A percentile compares a stretch with the other conserved stretches of the same genome.
These are phyloP conservation scores for Plenodomus lindquistii DNA, from an alignment of 2,329 filamentous ascomycete species.

Conservation along the genomic window DNA sequence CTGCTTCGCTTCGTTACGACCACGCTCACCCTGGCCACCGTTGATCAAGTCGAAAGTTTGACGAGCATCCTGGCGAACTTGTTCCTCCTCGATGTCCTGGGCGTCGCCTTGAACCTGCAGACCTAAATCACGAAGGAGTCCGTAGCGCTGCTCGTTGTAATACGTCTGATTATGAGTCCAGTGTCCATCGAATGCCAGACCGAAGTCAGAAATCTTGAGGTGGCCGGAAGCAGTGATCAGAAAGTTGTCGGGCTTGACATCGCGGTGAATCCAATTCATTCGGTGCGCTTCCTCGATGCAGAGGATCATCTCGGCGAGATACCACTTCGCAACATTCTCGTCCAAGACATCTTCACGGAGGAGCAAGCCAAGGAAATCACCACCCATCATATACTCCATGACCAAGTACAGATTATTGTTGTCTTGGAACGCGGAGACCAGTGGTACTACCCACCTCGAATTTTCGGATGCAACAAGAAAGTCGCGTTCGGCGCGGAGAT, in stretches of 20 bases:
- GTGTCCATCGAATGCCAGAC: slow-evolving; percentile 90
- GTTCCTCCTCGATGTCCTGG: slow-evolving; percentile 64
- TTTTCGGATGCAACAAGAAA: slow-evolving; percentile 87
- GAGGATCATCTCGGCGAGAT: slow-evolving; percentile 93
- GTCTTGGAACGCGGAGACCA: slow-evolving; percentile 90
- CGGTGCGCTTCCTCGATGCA: slow-evolving; percentile 91
- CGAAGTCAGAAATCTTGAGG: slow-evolving; percentile 94
- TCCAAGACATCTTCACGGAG: slow-evolving; percentile 82
- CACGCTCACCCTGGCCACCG: slow-evolving; percentile 16
- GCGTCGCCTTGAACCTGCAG: slow-evolving; percentile 75
- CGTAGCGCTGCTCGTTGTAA: slow-evolving; percentile 81
- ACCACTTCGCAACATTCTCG: slow-evolving; percentile 80
- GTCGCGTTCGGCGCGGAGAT: slow-evolving; percentile 87
- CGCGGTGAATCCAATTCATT: slow-evolving; percentile 88
- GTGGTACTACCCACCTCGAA: slow-evolving; percentile 87
- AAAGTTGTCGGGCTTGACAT: slow-evolving; percentile 98
- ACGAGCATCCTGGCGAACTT: slow-evolving; percentile 58
- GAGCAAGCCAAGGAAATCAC: slow-evolving; percentile 86
- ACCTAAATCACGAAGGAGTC: slow-evolving; percentile 74
- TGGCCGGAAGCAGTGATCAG: slow-evolving; percentile 86
- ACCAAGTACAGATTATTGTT: slow-evolving; percentile 82
- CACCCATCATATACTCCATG: slow-evolving; percentile 98
- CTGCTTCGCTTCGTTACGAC: slow-evolving; percentile 23
- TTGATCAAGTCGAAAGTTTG: slow-evolving; percentile 45
- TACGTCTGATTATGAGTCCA: slow-evolving; percentile 91